A percentile compares a stretch with the other conserved stretches of the same genome.
phyloP scores from a whole-genome alignment of 2,329 filamentous ascomycete genomes.

The Emmonsiellopsis sp. region DNA sequence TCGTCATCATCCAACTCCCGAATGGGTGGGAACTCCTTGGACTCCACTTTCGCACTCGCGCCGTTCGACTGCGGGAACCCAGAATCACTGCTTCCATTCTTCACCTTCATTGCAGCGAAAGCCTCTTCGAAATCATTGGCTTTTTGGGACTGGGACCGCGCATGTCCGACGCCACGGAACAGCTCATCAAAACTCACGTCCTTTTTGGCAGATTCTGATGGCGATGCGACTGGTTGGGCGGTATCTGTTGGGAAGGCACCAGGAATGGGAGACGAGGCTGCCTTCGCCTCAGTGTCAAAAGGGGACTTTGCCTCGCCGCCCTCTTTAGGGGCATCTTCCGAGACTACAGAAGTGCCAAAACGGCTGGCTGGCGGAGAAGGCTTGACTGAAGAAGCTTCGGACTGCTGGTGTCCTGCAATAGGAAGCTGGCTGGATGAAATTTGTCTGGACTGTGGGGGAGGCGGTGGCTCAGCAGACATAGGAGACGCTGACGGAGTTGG shows the following conservation, averaged over 20 bases:
- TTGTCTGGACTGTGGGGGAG: constrained; percentile 64
- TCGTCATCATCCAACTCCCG: constrained; percentile 74
- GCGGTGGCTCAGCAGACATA: constrained; percentile 39
- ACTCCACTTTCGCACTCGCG: constrained; percentile 14
- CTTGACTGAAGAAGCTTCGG: constrained; percentile 66
- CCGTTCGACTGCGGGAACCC: constrained; percentile 23
- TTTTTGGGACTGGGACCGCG: constrained; percentile 36
- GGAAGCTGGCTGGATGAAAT: constrained; percentile 69
- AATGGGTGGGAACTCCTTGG: constrained; percentile 85
- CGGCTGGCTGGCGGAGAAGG: constrained; percentile 63
- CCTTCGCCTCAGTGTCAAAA: constrained; percentile 17
- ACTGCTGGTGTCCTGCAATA: constrained; percentile 48
- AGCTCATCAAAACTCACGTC: constrained; percentile 37
- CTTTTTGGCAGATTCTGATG: constrained; percentile 18
- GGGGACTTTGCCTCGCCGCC: constrained; percentile 15
- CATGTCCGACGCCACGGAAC: constrained; percentile 34
- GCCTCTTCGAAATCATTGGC: constrained; percentile 39
- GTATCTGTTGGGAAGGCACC: constrained; percentile 37
- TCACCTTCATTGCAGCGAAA: constrained; percentile 36
- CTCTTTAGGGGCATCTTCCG: constrained; percentile 15
- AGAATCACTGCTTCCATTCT: constrained; percentile 33
- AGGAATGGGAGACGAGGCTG: constrained; percentile 25
- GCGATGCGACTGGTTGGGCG: not conserved
- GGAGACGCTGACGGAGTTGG: constrained; percentile 57
- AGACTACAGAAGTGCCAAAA: constrained; percentile 44